Evolutionary conservation across 208 protist species (phyloP).

Genomic region (Leishmania braziliensis): DNA sequence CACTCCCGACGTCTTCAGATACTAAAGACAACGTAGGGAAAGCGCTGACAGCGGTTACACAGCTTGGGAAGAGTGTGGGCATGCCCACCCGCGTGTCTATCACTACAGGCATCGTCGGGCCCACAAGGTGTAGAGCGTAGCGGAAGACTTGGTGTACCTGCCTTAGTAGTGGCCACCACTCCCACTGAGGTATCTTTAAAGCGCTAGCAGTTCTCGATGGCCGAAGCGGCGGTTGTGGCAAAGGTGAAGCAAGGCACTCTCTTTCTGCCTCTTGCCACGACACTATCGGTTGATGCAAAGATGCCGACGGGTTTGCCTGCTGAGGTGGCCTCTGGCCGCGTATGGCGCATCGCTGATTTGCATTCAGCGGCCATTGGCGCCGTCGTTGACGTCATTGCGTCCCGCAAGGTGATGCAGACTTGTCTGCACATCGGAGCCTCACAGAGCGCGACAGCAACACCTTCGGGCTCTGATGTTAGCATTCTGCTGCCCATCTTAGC

Average conservation of each 20-base stretch:
- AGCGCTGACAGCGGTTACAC: not conserved
- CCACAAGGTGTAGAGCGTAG: not conserved
- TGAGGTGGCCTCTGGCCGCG: not conserved
- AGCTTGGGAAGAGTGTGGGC: not conserved
- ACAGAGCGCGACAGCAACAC: not conserved
- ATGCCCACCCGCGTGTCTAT: not conserved
- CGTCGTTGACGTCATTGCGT: not conserved
- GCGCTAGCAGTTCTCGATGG: not conserved
- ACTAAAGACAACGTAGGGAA: not conserved
- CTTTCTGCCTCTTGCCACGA: not conserved
- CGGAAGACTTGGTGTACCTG: not conserved
- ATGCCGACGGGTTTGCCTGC: not conserved
- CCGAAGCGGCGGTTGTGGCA: not conserved
- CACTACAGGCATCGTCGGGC: not conserved
- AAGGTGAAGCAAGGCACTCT: not conserved
- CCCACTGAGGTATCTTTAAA: not conserved
- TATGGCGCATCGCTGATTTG: not conserved
- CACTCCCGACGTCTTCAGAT: not conserved
- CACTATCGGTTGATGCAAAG: not conserved
- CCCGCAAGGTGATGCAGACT: not conserved
- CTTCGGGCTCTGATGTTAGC: not conserved
- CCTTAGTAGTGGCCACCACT: not conserved
- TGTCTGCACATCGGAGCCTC: not conserved
- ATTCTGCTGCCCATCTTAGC: slow-evolving; percentile 28
- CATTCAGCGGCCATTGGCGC: not conserved